A percentile compares a stretch with the other conserved stretches of the same genome.
phyloP scores from a whole-genome alignment of 2,329 filamentous ascomycete genomes.

The Rhynchosporium graminicola region DNA sequence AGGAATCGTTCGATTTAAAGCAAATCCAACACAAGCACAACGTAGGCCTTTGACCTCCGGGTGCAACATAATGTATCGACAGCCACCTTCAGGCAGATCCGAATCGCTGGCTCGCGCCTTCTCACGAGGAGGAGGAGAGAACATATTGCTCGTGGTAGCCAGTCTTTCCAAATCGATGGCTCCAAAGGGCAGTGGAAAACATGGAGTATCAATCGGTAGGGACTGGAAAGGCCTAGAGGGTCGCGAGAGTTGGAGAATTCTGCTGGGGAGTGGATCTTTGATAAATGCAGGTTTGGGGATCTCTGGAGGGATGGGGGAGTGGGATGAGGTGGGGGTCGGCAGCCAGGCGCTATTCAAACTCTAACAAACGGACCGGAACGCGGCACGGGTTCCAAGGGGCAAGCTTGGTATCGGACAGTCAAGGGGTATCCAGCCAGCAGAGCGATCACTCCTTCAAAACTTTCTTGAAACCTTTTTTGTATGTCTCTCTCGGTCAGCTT shows the following conservation, averaged over 20 bases:
- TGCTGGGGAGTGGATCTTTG: constrained; percentile 20
- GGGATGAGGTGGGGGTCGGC: constrained; percentile 19
- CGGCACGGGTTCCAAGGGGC: constrained; percentile 6
- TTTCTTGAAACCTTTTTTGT: not conserved
- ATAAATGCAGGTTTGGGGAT: constrained; percentile 22
- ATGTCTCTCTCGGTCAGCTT: not conserved
- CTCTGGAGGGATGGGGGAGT: constrained; percentile 4
- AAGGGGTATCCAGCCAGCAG: not conserved
- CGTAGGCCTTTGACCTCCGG: constrained; percentile 59
- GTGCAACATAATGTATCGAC: constrained; percentile 58
- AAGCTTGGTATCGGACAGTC: not conserved
- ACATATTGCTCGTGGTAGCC: constrained; percentile 32
- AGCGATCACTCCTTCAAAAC: not conserved
- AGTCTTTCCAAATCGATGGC: constrained; percentile 29
- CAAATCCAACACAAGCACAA: constrained; percentile 60
- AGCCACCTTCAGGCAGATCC: constrained; percentile 57
- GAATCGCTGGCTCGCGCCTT: constrained; percentile 43
- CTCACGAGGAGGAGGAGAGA: constrained; percentile 37
- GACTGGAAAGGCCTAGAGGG: constrained; percentile 19
- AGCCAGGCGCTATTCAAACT: constrained; percentile 10
- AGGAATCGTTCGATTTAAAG: constrained; percentile 54
- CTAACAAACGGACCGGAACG: constrained; percentile 10
- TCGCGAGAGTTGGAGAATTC: constrained; percentile 11
- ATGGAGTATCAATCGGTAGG: constrained; percentile 28
- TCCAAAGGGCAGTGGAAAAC: constrained; percentile 32